Conservation (phyloP, 257 asterid species). For the Ligustrum vulgare region DNA sequence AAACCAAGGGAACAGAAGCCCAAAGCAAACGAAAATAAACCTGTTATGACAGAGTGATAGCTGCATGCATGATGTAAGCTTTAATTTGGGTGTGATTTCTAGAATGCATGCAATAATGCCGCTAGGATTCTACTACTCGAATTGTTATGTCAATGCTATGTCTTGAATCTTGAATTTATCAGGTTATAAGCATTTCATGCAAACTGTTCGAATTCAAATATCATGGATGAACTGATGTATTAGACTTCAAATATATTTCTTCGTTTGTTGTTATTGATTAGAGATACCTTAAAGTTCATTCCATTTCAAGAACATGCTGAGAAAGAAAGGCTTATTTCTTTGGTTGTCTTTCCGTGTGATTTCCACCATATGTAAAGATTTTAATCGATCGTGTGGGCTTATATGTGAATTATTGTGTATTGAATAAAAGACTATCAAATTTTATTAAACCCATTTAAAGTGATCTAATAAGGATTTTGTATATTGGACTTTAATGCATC, state of each 20-base stretch:
- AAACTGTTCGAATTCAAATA: not conserved
- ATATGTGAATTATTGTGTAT: no score
- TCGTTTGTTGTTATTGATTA: not conserved
- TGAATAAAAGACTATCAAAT: no score
- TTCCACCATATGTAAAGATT: no score
- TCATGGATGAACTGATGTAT: not conserved
- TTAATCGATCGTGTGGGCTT: no score
- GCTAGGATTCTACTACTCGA: not conserved
- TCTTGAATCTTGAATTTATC: no score
- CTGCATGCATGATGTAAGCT: constrained; percentile 13
- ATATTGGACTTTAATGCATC: no score
- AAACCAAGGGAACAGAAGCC: constrained; percentile 95
- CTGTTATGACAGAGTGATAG: constrained; percentile 79
- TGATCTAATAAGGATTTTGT: no score
- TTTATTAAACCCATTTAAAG: no score
- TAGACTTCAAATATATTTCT: not conserved
- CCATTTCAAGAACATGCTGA: no score
- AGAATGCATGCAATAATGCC: constrained; percentile 9
- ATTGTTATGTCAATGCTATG: not conserved
- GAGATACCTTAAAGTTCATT: no score
- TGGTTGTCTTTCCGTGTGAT: no score
- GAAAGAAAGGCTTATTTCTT: no score
- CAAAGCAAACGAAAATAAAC: constrained; percentile 90
- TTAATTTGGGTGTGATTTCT: constrained; percentile 16
- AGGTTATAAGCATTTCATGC: not conserved